Conservation (phyloP, 257 asterid species). For the Solanum lignicaule region DNA sequence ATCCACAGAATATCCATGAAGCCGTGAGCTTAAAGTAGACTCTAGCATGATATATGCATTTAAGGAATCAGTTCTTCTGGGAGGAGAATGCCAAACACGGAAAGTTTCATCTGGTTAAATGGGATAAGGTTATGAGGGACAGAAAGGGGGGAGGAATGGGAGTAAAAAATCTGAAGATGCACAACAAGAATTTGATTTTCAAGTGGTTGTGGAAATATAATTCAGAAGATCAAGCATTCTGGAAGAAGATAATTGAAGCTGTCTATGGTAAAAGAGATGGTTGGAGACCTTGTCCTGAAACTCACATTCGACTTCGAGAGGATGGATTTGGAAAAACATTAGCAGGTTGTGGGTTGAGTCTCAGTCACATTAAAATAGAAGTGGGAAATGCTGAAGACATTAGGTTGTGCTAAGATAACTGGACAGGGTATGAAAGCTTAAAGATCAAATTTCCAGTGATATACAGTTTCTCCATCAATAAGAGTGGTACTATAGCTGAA, state of each 20-base stretch:
- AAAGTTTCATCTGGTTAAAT: background rate
- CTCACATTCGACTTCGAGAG: background rate
- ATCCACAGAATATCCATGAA: background rate
- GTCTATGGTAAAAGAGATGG: background rate
- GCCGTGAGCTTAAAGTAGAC: background rate
- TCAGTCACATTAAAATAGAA: background rate
- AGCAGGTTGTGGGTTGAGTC: background rate
- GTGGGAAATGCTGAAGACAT: background rate
- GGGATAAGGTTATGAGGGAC: background rate
- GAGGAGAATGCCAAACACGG: background rate
- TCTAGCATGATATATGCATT: background rate
- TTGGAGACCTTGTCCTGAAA: background rate
- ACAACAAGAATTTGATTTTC: background rate
- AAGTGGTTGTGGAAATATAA: background rate
- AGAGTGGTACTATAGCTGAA: background rate
- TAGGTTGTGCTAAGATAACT: background rate
- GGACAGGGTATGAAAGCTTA: background rate
- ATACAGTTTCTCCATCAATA: background rate
- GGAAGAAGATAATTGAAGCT: background rate
- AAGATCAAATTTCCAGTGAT: background rate
- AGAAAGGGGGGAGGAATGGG: background rate
- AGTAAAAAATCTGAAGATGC: background rate
- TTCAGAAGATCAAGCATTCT: background rate
- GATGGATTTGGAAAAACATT: background rate
- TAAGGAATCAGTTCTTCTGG: background rate